A percentile compares a stretch with the other conserved stretches of the same genome.
Evolutionary conservation across 2,329 filamentous ascomycete genomes (phyloP).

Genomic region (Furcasterigmium sp.): DNA sequence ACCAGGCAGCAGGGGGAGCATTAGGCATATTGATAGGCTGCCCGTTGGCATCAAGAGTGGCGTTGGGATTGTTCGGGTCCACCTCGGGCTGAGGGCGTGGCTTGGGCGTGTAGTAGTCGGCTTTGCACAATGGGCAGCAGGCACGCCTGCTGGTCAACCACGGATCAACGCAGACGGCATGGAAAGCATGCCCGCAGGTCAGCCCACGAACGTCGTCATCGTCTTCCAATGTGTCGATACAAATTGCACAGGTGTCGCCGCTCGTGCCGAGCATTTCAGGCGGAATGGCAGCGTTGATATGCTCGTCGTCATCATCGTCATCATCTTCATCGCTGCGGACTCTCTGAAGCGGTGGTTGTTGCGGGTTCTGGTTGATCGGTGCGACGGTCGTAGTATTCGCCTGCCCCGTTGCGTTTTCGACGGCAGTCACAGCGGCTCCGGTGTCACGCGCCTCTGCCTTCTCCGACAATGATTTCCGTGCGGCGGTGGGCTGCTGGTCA

Average conservation of each 20-base stretch:
- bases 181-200: constrained; percentile 96
- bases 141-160: constrained; percentile 93
- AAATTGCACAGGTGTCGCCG: constrained; percentile 94
- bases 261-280: constrained; percentile 76
- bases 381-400: constrained; percentile 2
- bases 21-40: constrained; percentile 43
- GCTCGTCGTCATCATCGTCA: constrained; percentile 70
- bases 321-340: constrained; percentile 50
- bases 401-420: background rate
- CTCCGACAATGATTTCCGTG: constrained; percentile 1
- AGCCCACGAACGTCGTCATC: constrained; percentile 93
- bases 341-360: constrained; percentile 26
- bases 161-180: constrained; percentile 90
- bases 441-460: constrained; percentile 7
- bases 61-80: constrained; percentile 23
- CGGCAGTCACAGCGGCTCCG: background rate
- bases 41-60: constrained; percentile 25
- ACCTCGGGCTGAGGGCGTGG: constrained; percentile 57
- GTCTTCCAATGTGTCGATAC: constrained; percentile 88
- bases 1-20: constrained; percentile 33
- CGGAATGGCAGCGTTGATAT: constrained; percentile 76
- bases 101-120: constrained; percentile 95
- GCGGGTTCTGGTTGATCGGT: constrained; percentile 16
- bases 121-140: constrained; percentile 96
- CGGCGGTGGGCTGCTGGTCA: background rate